A percentile compares a stretch with the other conserved stretches of the same genome.
phyloP scores from a whole-genome alignment of 116 monocot species.

The Papilionanthe hybrid region DNA sequence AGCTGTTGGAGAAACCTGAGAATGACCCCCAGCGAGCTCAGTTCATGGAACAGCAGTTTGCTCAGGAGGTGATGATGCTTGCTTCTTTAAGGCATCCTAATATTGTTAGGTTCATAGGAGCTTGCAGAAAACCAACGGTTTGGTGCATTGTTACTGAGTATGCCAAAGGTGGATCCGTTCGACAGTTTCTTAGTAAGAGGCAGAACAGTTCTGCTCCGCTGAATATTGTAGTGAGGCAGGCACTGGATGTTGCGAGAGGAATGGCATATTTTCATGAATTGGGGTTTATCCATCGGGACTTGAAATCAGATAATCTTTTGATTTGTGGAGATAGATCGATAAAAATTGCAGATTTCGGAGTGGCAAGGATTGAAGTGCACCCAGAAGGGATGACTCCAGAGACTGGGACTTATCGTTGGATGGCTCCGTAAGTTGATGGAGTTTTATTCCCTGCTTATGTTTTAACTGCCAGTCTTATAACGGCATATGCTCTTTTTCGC shows the following conservation, averaged over 20 bases:
- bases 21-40: constrained; percentile 61
- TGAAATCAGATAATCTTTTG: constrained; percentile 86
- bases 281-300: constrained; percentile 82
- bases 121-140: constrained; percentile 77
- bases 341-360: constrained; percentile 97
- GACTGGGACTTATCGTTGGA: constrained; percentile 93
- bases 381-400: constrained; percentile 97
- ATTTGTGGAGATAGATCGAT: constrained; percentile 78
- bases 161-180: constrained; percentile 82
- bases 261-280: constrained; percentile 89
- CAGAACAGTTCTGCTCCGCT: constrained; percentile 68
- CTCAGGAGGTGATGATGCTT: constrained; percentile 95
- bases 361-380: constrained; percentile 84
- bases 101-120: constrained; percentile 81
- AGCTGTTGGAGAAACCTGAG: constrained; percentile 76
- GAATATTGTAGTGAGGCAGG: constrained; percentile 77
- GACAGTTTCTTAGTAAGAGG: constrained; percentile 70
- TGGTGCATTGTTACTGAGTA: constrained; percentile 98
- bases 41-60: constrained; percentile 89
- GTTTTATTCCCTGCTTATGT: neutral
- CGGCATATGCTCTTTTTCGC: neutral
- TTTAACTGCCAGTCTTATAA: neutral
- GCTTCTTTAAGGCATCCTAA: constrained; percentile 73
- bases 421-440: constrained; percentile 81
- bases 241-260: constrained; percentile 84